Conservation (phyloP, 164 flowering plant species). For the Vitis rotundifolia region DNA sequence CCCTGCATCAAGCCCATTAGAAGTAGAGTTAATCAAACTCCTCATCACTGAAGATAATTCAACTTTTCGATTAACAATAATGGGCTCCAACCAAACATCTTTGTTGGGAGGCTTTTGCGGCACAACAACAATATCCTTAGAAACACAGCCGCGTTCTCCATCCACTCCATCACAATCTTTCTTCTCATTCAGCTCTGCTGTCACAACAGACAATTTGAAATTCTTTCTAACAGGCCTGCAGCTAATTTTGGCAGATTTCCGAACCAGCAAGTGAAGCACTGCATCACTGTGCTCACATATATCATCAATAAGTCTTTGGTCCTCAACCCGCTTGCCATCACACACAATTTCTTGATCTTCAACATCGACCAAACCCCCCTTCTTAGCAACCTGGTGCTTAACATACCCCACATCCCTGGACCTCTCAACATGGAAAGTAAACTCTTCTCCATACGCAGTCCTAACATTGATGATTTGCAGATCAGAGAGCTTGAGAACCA, state of each 20-base stretch:
- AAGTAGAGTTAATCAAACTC: constrained; percentile 37
- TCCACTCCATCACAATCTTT: constrained; percentile 15
- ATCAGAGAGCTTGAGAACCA: constrained; percentile 54
- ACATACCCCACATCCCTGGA: constrained; percentile 55
- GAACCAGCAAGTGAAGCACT: constrained; percentile 51
- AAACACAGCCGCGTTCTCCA: neutral
- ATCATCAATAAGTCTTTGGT: constrained; percentile 50
- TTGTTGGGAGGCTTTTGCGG: constrained; percentile 27
- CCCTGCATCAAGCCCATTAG: constrained; percentile 40
- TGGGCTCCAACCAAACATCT: constrained; percentile 36
- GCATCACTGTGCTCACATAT: constrained; percentile 46
- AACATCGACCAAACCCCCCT: constrained; percentile 27
- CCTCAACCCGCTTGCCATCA: constrained; percentile 54
- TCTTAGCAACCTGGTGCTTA: constrained; percentile 47
- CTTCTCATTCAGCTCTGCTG: constrained; percentile 28
- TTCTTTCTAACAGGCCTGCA: constrained; percentile 47
- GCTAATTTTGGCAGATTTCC: constrained; percentile 52
- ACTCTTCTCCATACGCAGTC: constrained; percentile 52
- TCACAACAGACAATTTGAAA: constrained; percentile 53
- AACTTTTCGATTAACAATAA: constrained; percentile 44
- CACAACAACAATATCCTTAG: constrained; percentile 5
- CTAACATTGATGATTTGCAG: constrained; percentile 51
- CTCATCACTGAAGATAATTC: constrained; percentile 29
- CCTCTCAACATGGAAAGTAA: constrained; percentile 46
- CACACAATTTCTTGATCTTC: constrained; percentile 53